A percentile compares a stretch with the other conserved stretches of the same genome.
These are phyloP conservation scores for Dryas integrifolia DNA, from an alignment of 331 rosid genomes.

Conservation along the genomic window DNA sequence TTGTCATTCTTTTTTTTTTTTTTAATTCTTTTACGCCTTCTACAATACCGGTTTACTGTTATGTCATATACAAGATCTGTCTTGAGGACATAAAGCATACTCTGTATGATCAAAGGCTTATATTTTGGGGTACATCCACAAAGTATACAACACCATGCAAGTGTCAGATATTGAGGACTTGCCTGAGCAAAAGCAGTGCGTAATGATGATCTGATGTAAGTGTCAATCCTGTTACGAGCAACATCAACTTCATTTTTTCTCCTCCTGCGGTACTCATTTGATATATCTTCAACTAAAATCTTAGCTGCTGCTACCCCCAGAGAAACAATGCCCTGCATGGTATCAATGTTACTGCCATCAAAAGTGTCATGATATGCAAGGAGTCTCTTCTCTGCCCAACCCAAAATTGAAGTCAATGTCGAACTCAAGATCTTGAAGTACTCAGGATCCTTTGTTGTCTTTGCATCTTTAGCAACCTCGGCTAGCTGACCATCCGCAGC, in stretches of 20 bases:
- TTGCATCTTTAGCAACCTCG: conserved; percentile 78
- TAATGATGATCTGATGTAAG: conserved; percentile 83
- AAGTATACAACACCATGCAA: neutral
- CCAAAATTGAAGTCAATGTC: conserved; percentile 55
- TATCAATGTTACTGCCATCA: conserved; percentile 59
- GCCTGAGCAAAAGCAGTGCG: conserved; percentile 89
- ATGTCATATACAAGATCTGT: neutral
- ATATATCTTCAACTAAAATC: conserved; percentile 68
- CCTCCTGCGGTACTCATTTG: conserved; percentile 61
- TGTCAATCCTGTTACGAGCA: conserved; percentile 62
- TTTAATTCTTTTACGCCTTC: neutral
- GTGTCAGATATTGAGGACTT: conserved; percentile 36
- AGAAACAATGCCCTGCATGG: conserved; percentile 81
- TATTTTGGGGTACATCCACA: too few species aligned
- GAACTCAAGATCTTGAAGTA: conserved; percentile 59
- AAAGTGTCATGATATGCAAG: conserved; percentile 80
- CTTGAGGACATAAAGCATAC: too few species aligned
- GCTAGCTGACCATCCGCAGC: conserved; percentile 73
- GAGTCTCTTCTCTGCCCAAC: conserved; percentile 93
- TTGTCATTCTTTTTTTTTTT: neutral
- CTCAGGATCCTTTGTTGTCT: conserved; percentile 53
- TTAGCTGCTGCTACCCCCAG: conserved; percentile 75
- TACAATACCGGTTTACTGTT: neutral
- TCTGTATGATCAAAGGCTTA: too few species aligned
- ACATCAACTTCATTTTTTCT: conserved; percentile 58